A percentile compares a stretch with the other conserved stretches of the same genome.
Evolutionary conservation across 192 early-diverging fungal species (phyloP).

Genomic region (Entrophospora sp.): DNA sequence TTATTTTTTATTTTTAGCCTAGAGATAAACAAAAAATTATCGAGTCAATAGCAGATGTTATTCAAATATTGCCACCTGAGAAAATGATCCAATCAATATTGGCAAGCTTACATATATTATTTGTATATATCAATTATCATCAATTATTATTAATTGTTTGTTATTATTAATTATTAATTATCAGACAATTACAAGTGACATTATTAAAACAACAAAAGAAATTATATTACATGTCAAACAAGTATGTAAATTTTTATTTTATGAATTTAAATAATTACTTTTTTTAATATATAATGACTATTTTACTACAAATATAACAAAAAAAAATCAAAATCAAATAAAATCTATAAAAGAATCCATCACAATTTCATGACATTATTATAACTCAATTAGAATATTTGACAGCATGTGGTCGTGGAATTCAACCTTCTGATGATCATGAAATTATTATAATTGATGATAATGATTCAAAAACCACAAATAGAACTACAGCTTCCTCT

Average conservation of each 20-base stretch:
- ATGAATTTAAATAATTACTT: no score
- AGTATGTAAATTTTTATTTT: conserved; percentile 1
- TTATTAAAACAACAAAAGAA: conserved; percentile 1
- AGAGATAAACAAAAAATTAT: conserved; percentile 34
- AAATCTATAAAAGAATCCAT: not conserved
- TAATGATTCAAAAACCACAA: no score
- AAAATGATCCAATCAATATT: conserved; percentile 28
- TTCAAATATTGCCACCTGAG: conserved; percentile 33
- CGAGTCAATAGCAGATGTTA: conserved; percentile 36
- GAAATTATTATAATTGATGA: conserved; percentile 29
- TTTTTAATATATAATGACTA: no score
- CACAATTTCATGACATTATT: conserved; percentile 10
- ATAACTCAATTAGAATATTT: conserved; percentile 39
- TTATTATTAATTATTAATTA: not conserved
- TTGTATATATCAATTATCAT: no score
- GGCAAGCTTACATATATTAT: no score
- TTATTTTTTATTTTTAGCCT: conserved; percentile 7
- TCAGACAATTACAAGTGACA: conserved; percentile 1
- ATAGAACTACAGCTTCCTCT: no score
- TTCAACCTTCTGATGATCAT: conserved; percentile 45
- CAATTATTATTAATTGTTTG: not conserved
- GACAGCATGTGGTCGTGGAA: conserved; percentile 40
- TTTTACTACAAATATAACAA: no score
- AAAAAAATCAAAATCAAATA: no score
- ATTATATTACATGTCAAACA: not conserved